These are phyloP conservation scores for Vigna reflexopilosa DNA, from an alignment of 306 rosid genomes.

Conservation along the genomic window DNA sequence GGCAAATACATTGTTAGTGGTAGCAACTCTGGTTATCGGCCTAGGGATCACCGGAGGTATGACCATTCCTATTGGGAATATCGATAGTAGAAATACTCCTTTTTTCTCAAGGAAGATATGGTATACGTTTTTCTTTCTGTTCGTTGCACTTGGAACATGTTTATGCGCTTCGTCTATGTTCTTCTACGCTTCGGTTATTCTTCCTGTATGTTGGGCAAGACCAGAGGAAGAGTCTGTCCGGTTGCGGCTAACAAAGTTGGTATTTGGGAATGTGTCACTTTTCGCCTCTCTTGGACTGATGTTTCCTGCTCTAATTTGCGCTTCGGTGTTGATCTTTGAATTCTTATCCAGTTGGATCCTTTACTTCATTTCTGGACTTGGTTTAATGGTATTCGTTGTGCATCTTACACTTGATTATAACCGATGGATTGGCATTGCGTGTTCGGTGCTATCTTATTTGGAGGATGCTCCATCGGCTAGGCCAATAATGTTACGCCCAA, in stretches of 20 bases:
- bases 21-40: not conserved
- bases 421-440: not conserved
- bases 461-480: too few relatives aligned
- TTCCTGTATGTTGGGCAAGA: not conserved
- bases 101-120: not conserved
- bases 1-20: not conserved
- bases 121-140: not conserved
- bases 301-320: not conserved
- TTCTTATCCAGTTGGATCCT: not conserved
- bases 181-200: not conserved
- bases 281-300: not conserved
- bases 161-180: not conserved
- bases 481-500: too few relatives aligned
- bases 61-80: not conserved
- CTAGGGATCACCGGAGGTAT: not conserved
- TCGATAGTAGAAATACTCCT: not conserved
- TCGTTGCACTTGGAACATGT: not conserved
- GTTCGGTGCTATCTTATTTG: not conserved
- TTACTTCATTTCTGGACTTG: not conserved
- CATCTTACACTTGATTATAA: not conserved
- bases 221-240: not conserved
- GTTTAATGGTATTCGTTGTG: not conserved
- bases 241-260: not conserved
- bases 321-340: not conserved
- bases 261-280: not conserved